Base-by-base conservation (phyloP, 306 rosid species). In the Gleditsia sinensis region DNA sequence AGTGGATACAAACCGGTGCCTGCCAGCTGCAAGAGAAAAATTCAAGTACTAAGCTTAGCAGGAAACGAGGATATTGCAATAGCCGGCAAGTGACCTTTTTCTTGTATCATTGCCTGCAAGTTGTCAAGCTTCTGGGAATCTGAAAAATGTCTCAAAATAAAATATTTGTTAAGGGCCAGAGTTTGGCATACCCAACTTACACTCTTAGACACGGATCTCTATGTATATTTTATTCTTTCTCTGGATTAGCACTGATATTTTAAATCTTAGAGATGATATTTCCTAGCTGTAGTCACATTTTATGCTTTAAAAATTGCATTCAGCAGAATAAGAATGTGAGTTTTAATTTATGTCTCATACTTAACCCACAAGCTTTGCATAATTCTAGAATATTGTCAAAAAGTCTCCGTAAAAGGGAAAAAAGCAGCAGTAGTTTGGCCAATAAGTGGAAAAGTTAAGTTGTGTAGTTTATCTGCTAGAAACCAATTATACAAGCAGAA, bases 271-370 rank as follows among this genome's bases (percentile, higher is more conserved):
- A 39, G 53, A 81, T 20, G 24, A 19, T 67, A 56, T 58, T 49
- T 80, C 71, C 74, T 56, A 48, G 91, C 87, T 84, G 88, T 80
- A 73, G 75, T 78, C 84, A 63, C 73, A 51, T 69, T 71, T 60
- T 65, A 69, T 39, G 37, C 66, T 19, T 39, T 21, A 9, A 40
- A 32, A 32, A 14, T 39, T 48, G 27, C 59, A 54, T 67, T 60
- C 2, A 51, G 21, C 50, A 33, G 53, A 27, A 56, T 60, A 84
- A 61, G 62, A 80, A 53, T 21, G 60, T 4, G 78, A 71, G 65
- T 65, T 40, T 17, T n/a, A n/a, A n/a, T n/a, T n/a, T 69, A 55
- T 75, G 75, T 30, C 42, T 5, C 50, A 40, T 63, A 74, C 79
- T 81, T 81, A 49, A 74, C 45, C 55, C 61, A 50, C 78, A 65